phyloP scores from a whole-genome alignment of 768 basidiomycete genomes.

The Collybia nuda region DNA sequence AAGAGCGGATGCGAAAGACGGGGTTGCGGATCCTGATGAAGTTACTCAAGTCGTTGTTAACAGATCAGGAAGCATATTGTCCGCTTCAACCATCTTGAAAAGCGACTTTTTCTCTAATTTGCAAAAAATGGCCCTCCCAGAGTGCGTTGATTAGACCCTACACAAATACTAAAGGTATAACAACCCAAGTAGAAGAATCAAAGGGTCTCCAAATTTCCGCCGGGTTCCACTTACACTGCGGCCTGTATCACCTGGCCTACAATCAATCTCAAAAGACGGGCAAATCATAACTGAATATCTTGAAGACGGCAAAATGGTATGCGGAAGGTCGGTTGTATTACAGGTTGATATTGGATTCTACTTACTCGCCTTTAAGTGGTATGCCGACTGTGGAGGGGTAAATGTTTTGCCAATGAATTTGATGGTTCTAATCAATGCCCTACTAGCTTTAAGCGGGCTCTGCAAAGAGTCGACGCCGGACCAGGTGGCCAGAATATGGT shows the following conservation, averaged over 20 bases:
- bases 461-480: conserved; percentile 78
- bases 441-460: conserved; percentile 70
- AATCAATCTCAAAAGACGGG: conserved; percentile 26
- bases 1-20: conserved; percentile 62
- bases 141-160: conserved; percentile 51
- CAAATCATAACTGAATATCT: conserved; percentile 37
- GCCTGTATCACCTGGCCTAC: conserved; percentile 23
- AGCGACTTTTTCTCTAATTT: conserved; percentile 92
- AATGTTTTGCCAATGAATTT: neutral
- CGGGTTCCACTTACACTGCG: conserved; percentile 66
- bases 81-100: conserved; percentile 92
- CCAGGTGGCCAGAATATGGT: conserved; percentile 74
- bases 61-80: conserved; percentile 82
- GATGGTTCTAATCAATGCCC: neutral
- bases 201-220: conserved; percentile 94
- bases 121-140: conserved; percentile 95
- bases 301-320: conserved; percentile 61
- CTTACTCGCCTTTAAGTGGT: conserved; percentile 48
- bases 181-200: conserved; percentile 62
- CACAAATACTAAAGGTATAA: neutral
- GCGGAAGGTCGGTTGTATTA: conserved; percentile 59
- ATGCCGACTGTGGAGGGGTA: conserved; percentile 95
- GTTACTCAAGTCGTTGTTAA: conserved; percentile 83
- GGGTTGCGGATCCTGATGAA: conserved; percentile 86
- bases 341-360: no score